Conservation (phyloP, 192 early-diverging fungal species). For the Haplosporangium gracile region DNA sequence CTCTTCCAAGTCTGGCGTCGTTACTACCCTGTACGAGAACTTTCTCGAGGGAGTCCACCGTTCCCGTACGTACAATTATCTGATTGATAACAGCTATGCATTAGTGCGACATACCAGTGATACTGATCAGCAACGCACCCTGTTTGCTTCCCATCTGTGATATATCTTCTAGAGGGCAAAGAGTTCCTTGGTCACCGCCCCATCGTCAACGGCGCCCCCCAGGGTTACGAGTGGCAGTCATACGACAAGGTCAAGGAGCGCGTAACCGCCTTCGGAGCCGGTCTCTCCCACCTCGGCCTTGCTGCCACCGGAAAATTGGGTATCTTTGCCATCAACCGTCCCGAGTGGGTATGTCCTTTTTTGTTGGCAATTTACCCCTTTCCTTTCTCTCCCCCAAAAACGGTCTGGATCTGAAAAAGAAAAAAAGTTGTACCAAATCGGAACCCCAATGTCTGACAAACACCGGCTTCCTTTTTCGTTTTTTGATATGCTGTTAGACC, state of each 20-base stretch:
- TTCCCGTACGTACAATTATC: conserved; percentile 55
- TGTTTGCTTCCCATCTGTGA: not conserved
- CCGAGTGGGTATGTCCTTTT: conserved; percentile 74
- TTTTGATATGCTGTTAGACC: conserved; percentile 42
- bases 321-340: conserved; percentile 41
- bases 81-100: too few species aligned
- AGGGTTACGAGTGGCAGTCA: conserved; percentile 75
- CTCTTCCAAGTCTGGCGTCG: conserved; percentile 18
- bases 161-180: conserved; percentile 40
- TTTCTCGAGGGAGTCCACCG: conserved; percentile 57
- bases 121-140: not conserved
- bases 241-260: conserved; percentile 69
- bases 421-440: not conserved
- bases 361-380: not conserved
- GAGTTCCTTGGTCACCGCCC: conserved; percentile 73
- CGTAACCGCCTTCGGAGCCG: conserved; percentile 73
- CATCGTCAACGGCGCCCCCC: conserved; percentile 66
- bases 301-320: conserved; percentile 15
- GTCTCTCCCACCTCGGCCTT: conserved; percentile 65
- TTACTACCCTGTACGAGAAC: conserved; percentile 49
- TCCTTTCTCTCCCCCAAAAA: not conserved
- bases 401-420: not conserved
- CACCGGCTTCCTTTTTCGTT: not conserved
- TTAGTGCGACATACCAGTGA: not conserved
- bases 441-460: conserved; percentile 45